These are phyloP conservation scores for Saccharomyces hybrid DNA, from an alignment of 1,139 yeast genomes.

Conservation along the genomic window DNA sequence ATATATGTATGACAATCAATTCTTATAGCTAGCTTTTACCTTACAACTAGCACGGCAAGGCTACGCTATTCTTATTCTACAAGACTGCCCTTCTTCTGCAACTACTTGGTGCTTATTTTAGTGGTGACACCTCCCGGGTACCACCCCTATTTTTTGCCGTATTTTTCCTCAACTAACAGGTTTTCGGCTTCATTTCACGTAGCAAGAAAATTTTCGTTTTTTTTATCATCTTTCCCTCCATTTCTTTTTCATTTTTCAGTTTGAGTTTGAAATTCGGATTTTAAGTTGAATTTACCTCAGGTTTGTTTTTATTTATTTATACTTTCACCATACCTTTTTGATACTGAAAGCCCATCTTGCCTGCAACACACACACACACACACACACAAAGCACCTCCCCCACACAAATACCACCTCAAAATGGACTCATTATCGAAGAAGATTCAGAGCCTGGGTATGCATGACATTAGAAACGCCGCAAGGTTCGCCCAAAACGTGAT, in stretches of 20 bases:
- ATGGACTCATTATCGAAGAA: constrained; percentile 32
- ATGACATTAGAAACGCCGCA: constrained; percentile 35
- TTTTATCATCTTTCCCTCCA: background rate
- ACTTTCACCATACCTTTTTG: background rate
- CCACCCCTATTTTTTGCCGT: background rate
- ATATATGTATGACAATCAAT: background rate
- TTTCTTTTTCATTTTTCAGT: background rate
- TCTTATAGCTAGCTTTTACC: background rate
- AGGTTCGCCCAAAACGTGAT: constrained; percentile 34
- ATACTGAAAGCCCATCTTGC: no score
- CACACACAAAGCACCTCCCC: no score
- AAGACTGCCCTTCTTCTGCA: no score
- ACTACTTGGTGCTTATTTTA: background rate
- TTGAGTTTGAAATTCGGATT: background rate
- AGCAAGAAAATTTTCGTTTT: background rate
- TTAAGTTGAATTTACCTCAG: background rate
- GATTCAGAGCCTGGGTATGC: constrained; percentile 32
- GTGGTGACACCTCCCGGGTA: background rate
- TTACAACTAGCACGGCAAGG: background rate
- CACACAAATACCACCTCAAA: background rate
- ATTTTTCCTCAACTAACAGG: background rate
- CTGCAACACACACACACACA: no score
- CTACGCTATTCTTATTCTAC: no score
- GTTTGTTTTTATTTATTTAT: background rate
- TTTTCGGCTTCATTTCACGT: background rate